Evolutionary conservation across 169 alveolate genomes (phyloP).

Genomic region (Condylostoma magnum): DNA sequence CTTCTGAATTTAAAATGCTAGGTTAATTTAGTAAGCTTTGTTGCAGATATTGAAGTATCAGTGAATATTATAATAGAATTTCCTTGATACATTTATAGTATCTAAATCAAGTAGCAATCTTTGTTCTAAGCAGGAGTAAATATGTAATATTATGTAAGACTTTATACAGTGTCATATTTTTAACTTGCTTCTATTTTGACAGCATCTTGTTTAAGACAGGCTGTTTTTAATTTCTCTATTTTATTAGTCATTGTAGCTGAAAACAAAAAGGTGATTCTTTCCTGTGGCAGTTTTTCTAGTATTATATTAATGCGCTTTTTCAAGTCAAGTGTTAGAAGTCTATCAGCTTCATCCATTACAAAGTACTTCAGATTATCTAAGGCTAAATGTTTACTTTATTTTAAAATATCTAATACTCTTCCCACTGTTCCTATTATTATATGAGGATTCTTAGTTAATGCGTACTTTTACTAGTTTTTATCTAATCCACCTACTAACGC

Average conservation of each 20-base stretch:
- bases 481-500: slow-evolving; percentile 98
- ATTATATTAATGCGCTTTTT: slow-evolving; percentile 96
- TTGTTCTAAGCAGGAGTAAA: slow-evolving; percentile 94
- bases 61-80: slow-evolving; percentile 91
- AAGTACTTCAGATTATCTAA: slow-evolving; percentile 87
- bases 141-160: slow-evolving; percentile 89
- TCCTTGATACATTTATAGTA: slow-evolving; percentile 80
- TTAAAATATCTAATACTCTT: slow-evolving; percentile 98
- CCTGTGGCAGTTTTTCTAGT: slow-evolving; percentile 88
- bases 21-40: slow-evolving; percentile 84
- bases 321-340: slow-evolving; percentile 94
- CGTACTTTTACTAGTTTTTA: slow-evolving; percentile 92
- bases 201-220: slow-evolving; percentile 93
- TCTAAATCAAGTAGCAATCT: slow-evolving; percentile 89
- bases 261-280: slow-evolving; percentile 94
- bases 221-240: slow-evolving; percentile 95
- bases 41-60: slow-evolving; percentile 91
- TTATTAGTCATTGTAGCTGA: slow-evolving; percentile 99
- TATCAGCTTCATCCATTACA: slow-evolving; percentile 97
- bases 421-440: slow-evolving; percentile 99
- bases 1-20: slow-evolving; percentile 89
- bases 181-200: slow-evolving; percentile 88
- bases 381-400: slow-evolving; percentile 97
- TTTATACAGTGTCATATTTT: slow-evolving; percentile 92
- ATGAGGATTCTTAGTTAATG: slow-evolving; percentile 96